Percentiles rank a stretch among this genome's conserved stretches.
Conservation (phyloP, 2,329 filamentous ascomycete genomes). For the Phialemonium atrogriseum region DNA sequence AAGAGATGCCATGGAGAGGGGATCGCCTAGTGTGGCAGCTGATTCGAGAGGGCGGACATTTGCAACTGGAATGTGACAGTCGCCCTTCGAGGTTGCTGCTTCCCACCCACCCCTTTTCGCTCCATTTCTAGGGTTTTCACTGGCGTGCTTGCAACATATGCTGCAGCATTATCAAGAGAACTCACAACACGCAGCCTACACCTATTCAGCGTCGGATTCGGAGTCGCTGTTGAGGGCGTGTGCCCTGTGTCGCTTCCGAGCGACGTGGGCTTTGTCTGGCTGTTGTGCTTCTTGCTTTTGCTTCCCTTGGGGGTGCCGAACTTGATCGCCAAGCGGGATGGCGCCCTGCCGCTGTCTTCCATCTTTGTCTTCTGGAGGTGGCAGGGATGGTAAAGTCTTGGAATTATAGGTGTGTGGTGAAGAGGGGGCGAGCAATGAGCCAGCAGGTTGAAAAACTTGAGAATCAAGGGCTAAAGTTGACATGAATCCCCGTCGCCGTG, state of each 20-base stretch:
- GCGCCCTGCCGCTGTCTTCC: constrained; percentile 8
- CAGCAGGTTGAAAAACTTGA: too few species aligned
- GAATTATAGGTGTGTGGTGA: not conserved
- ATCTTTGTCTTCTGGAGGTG: constrained; percentile 6
- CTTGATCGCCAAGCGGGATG: constrained; percentile 13
- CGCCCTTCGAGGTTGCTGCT: too few species aligned
- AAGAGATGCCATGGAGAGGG: too few species aligned
- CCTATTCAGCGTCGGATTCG: constrained; percentile 22
- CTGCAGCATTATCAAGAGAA: too few species aligned
- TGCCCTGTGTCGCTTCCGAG: constrained; percentile 12
- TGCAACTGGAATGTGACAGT: too few species aligned
- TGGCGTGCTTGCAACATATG: too few species aligned
- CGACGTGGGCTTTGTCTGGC: constrained; percentile 7
- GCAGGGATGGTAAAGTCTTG: not conserved
- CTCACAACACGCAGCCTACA: constrained; percentile 11
- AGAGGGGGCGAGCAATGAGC: not conserved
- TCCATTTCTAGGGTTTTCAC: too few species aligned
- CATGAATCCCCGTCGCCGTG: too few species aligned
- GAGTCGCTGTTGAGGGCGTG: constrained; percentile 9
- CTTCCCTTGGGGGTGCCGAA: constrained; percentile 7
- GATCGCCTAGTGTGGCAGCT: too few species aligned
- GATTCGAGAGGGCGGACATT: too few species aligned
- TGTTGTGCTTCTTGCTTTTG: constrained; percentile 10
- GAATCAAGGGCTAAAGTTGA: too few species aligned
- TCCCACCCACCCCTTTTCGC: too few species aligned